Base-by-base conservation (phyloP, 306 rosid genomes). In the Datisca glomerata region DNA sequence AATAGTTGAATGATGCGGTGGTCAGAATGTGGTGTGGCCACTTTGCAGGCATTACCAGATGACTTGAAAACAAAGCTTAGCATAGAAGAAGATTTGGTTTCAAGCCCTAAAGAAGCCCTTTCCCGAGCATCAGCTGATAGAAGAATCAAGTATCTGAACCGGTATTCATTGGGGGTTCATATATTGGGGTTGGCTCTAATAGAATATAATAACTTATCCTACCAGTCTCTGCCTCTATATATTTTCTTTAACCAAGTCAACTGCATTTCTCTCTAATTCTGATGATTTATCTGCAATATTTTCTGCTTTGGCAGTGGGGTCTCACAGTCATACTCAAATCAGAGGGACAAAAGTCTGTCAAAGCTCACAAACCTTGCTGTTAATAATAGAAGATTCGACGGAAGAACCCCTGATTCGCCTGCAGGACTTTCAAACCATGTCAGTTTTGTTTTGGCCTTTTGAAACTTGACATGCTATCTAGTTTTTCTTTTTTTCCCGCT, bases 21-120 rank as follows among this genome's bases (percentile, higher is more conserved):
- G 50, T 40, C 52, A 31, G n/a, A 2, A 31, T n/a, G n/a, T 87
- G 53, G 65, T 50, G 47, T 57, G 61, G 49, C 65, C 64, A 59
- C 44, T 68, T 32, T 73, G 52, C 77, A 89, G 98, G 72, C 98
- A 34, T 59, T 89, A 75, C 98, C 98, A 48, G 98, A 78, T 67
- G 98, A 89, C 68, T 73, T 89, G 50, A 84, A 49, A 68, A 49
- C 95, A 49, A 74, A 84, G 60, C 93, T 89, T 61, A 89, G 95
- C 64, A 63, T 89, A 57, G 93, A 84, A 1, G 93, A 84, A 45
- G 98, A 89, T 49, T 41, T 59, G 17, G 67, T 66, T 72, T 77
- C 78, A 25, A 89, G 95, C 71, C 98, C 98, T 24, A 89, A 89
- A 76, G 98, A 89, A 62, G 98, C 98, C 55, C 91, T 89, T 58